These are phyloP conservation scores for Gyromitra esculenta DNA, from an alignment of 2,329 filamentous ascomycete genomes.

Conservation along the genomic window DNA sequence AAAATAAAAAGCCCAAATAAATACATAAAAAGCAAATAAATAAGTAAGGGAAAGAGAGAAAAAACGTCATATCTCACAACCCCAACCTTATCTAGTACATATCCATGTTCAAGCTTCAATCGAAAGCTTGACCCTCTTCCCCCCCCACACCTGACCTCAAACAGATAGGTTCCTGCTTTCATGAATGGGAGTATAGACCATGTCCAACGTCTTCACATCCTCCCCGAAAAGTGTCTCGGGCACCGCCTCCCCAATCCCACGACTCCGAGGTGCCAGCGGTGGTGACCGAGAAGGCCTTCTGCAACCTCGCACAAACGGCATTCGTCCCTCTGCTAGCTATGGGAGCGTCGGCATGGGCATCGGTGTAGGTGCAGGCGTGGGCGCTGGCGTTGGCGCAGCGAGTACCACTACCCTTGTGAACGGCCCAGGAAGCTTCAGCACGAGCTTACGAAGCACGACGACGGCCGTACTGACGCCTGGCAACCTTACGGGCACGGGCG, in stretches of 20 bases:
- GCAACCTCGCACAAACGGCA: slow-evolving; percentile 53
- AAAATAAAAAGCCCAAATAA: background rate
- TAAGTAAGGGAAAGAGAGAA: background rate
- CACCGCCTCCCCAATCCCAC: slow-evolving; percentile 45
- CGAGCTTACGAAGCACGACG: slow-evolving; percentile 49
- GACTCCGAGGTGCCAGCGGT: slow-evolving; percentile 52
- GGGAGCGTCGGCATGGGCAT: background rate
- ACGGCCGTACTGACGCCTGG: slow-evolving; percentile 27
- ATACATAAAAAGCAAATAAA: background rate
- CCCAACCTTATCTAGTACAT: slow-evolving; percentile 30
- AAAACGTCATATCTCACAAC: slow-evolving; percentile 29
- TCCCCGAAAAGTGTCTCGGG: slow-evolving; percentile 53
- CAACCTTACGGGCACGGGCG: slow-evolving; percentile 27
- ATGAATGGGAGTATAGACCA: slow-evolving; percentile 54
- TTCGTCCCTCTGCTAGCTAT: slow-evolving; percentile 46
- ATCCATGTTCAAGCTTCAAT: slow-evolving; percentile 51
- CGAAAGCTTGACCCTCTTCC: slow-evolving; percentile 31
- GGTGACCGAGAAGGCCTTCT: slow-evolving; percentile 51
- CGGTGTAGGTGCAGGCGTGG: background rate
- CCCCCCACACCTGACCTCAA: background rate
- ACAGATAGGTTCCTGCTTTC: background rate
- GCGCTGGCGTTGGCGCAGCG: slow-evolving; percentile 36
- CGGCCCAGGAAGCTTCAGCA: slow-evolving; percentile 51
- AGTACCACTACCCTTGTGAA: slow-evolving; percentile 33
- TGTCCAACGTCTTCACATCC: slow-evolving; percentile 56